Percentiles rank a stretch among this genome's conserved stretches.
Conservation (phyloP, 2,329 filamentous ascomycete species). For the Colletotrichum chlorophyti region DNA sequence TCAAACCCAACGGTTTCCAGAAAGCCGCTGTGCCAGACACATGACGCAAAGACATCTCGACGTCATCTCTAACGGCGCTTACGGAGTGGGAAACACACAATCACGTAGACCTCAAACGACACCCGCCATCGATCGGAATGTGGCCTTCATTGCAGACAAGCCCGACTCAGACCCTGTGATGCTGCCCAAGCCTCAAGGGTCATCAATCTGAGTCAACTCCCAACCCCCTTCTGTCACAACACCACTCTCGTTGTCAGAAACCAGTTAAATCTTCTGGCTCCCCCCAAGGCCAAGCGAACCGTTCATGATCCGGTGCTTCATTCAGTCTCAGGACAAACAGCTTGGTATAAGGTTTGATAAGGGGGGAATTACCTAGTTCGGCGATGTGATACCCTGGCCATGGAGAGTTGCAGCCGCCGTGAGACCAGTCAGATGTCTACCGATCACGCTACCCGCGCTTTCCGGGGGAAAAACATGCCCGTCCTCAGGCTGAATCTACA, state of each 20-base stretch:
- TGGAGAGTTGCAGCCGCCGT: too few species aligned
- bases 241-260: neutral
- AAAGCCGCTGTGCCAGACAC: neutral
- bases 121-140: constrained; percentile 25
- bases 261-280: neutral
- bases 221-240: constrained; percentile 15
- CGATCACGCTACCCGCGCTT: too few species aligned
- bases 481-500: too few species aligned
- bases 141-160: neutral
- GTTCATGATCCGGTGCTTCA: neutral
- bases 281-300: constrained; percentile 2
- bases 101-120: constrained; percentile 7
- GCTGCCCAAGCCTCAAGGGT: constrained; percentile 1
- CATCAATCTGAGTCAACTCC: constrained; percentile 15
- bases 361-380: neutral
- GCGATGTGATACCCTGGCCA: neutral
- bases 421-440: too few species aligned
- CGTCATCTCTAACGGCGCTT: constrained; percentile 19
- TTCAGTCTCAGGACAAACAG: neutral
- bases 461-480: too few species aligned
- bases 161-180: constrained; percentile 20
- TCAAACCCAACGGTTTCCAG: neutral
- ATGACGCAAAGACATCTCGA: constrained; percentile 10
- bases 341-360: neutral
- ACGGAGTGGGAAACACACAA: neutral